Base-by-base conservation (phyloP, 495 filamentous ascomycete genomes). In the Podospora appendiculata region DNA sequence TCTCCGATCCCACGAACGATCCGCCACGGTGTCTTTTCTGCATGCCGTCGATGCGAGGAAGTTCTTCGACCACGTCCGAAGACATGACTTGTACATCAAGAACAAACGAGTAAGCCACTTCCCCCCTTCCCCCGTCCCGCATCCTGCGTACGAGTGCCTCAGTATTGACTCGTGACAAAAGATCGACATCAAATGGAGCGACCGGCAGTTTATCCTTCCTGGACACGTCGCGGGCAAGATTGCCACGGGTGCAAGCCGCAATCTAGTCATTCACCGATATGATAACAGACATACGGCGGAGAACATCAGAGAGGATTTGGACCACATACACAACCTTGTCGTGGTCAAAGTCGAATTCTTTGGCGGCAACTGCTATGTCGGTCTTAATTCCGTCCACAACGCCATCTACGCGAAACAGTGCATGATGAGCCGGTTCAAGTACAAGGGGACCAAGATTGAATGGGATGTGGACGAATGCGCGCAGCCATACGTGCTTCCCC, bases 281-380 rank as follows among this genome's bases (percentile, higher is more conserved):
- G 70, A 76, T 42, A 63, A 68, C 33, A 77, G 71, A 47, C 75
- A 89, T 53, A 89, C 83, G 0, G 84, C 86, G 50, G 68, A 73
- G 4, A 60, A 71, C 5, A 79, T 95, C 42, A 81, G 86, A 2
- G 79, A 85, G 6, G 85, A 95, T 58, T 68, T 92, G 41, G 85
- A 92, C 13, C 89, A 93, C 60, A 91, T 94, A 56, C 80, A 90
- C 64, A 88, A 88, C 58, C 71, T 92, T 9, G 73, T 85, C 32
- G 75, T 95, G 12, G 77, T 91, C 62, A 79, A 79, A 51, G 70
- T 92, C 17, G 70, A 70, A 35, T 84, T 86, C 63, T 61, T 71
- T 16, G 75, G 73, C 19, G 58, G 65, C 35, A 79, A 80, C 61
- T 83, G 77, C 39, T 77, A 80, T 65, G 77, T 93, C 47, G 82